phyloP scores from a whole-genome alignment of 2,329 filamentous ascomycete genomes.

The Biscogniauxia marginata region DNA sequence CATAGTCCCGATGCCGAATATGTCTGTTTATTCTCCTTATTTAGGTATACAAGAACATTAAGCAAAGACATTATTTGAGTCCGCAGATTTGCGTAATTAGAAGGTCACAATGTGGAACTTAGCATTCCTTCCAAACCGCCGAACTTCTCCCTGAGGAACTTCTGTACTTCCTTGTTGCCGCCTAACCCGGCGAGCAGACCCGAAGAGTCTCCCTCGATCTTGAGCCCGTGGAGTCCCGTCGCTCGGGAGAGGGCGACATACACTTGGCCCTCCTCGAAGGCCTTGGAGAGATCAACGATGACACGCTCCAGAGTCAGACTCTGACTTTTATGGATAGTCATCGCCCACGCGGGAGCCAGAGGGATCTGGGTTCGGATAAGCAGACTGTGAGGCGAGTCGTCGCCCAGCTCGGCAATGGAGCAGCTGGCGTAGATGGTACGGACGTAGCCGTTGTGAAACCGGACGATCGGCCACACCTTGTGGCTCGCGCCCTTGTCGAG shows the following conservation, averaged over 20 bases:
- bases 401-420: slow-evolving; percentile 45
- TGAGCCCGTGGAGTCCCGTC: slow-evolving; percentile 48
- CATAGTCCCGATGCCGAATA: no score
- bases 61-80: background rate
- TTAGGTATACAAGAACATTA: background rate
- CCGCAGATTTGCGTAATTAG: background rate
- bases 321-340: slow-evolving; percentile 63
- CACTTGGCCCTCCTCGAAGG: slow-evolving; percentile 57
- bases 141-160: slow-evolving; percentile 36
- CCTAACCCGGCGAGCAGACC: slow-evolving; percentile 30
- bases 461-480: slow-evolving; percentile 49
- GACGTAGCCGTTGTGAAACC: slow-evolving; percentile 47
- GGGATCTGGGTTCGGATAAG: slow-evolving; percentile 61
- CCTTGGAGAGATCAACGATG: slow-evolving; percentile 49
- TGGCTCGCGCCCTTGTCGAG: slow-evolving; percentile 18
- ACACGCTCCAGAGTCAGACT: slow-evolving; percentile 61
- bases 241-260: slow-evolving; percentile 63
- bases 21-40: no score
- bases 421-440: slow-evolving; percentile 52
- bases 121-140: slow-evolving; percentile 21
- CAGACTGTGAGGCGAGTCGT: slow-evolving; percentile 44
- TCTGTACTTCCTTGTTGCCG: slow-evolving; percentile 34
- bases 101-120: background rate
- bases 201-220: slow-evolving; percentile 33
- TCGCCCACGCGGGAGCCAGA: slow-evolving; percentile 58